Evolutionary conservation across 257 asterid species (phyloP), one percentile per base, ranked within the genome.

Genomic region (Ajuga chamaepitys): DNA sequence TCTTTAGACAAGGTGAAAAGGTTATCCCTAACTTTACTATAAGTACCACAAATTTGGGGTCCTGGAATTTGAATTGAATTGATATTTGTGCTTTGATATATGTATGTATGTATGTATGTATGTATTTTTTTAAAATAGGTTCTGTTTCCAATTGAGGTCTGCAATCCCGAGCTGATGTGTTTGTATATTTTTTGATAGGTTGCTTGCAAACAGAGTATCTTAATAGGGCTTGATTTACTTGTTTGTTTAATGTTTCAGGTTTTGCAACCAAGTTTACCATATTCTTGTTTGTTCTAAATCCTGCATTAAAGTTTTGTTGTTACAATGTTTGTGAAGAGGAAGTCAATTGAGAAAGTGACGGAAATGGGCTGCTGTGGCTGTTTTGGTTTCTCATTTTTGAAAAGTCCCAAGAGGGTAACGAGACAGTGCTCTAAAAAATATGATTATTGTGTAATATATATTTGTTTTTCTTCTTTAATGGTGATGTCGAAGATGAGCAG

Each of bases 291-390:
- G 64, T 68, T 74, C 48, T 44, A 58, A 64, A 13, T 73, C 44
- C 50, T 42, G 70, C 68, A 64, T 16, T 17, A 53, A 44, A 41
- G 45, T 53, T 61, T 58, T 58, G 51, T 48, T 63, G 12, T 70
- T 24, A 44, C 60, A 41, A 83, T 77, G 86, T 83, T 71, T 51
- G 22, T 63, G 46, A 84, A 78, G 78, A 80, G 85, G 67, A 77
- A 76, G 70, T 66, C 82, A 12, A 47, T 83, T 68, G 84, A 50
- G 74, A 78, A 80, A 78, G 80, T 79, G 61, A 62, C 83, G 4
- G 90, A 83, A 68, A 88, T 90, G 95, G 96, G 88, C 40, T 94
- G 99, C 77, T 90, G 92, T 71, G 91, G 96, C 52, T 94, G 97
- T 81, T 94, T 94, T 70, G 98, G 99, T 56, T 82, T 90, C 74